Conservation (phyloP, 768 basidiomycete species). For the Amanita pallidorosea region DNA sequence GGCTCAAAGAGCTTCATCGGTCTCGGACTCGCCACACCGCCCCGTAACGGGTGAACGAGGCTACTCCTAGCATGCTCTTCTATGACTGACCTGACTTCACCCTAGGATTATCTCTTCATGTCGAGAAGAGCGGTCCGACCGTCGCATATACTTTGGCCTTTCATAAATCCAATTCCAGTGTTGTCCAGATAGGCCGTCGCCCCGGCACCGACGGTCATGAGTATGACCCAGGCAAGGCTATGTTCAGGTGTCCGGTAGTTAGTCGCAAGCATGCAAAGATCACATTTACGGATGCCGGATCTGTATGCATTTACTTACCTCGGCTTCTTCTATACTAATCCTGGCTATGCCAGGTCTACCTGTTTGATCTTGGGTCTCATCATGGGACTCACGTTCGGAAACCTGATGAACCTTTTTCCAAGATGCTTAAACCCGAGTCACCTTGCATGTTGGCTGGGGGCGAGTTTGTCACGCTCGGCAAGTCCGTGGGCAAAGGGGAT, state of each 20-base stretch:
- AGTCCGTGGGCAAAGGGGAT: slow-evolving; percentile 54
- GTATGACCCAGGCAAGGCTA: slow-evolving; percentile 35
- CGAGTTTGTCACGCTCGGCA: slow-evolving; percentile 69
- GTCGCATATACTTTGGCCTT: slow-evolving; percentile 40
- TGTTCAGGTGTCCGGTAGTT: slow-evolving; percentile 71
- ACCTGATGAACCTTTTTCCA: slow-evolving; percentile 36
- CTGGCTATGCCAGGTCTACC: slow-evolving; percentile 39
- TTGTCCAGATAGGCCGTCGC: slow-evolving; percentile 60
- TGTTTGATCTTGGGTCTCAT: slow-evolving; percentile 64
- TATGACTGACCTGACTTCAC: slow-evolving; percentile 11
- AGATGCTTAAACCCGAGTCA: slow-evolving; percentile 40
- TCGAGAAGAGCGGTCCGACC: slow-evolving; percentile 40
- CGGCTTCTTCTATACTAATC: slow-evolving; percentile 3
- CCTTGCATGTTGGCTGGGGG: slow-evolving; percentile 52
- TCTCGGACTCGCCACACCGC: slow-evolving; percentile 17
- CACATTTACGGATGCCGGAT: slow-evolving; percentile 57
- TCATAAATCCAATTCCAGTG: slow-evolving; percentile 34
- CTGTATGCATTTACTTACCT: slow-evolving; percentile 31
- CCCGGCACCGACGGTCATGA: slow-evolving; percentile 37
- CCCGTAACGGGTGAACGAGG: slow-evolving; percentile 30
- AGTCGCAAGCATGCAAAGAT: slow-evolving; percentile 75
- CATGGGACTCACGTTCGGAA: slow-evolving; percentile 66
- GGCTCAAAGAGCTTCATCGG: slow-evolving; percentile 13
- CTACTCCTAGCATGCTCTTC: slow-evolving; percentile 11
- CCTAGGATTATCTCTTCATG: slow-evolving; percentile 47